A percentile compares a stretch with the other conserved stretches of the same genome.
These are phyloP conservation scores for Pilaira anomala DNA, from an alignment of 192 early-diverging fungal species.

Conservation along the genomic window DNA sequence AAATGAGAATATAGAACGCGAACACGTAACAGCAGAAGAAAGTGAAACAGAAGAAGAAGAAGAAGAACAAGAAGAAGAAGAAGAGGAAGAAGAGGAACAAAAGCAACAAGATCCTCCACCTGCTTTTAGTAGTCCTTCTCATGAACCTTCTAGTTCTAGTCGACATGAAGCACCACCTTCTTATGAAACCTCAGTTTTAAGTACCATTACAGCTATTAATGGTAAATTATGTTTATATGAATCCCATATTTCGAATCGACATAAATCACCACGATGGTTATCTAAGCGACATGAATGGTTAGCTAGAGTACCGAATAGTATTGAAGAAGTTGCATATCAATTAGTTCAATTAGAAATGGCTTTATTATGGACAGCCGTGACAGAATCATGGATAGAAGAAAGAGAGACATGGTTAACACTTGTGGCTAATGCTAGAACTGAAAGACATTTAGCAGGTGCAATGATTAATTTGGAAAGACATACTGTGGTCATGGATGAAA, in stretches of 20 bases:
- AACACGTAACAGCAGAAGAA: not conserved
- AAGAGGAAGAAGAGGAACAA: not conserved
- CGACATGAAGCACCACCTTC: slow-evolving; percentile 26
- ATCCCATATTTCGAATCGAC: slow-evolving; percentile 28
- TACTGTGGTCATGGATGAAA: slow-evolving; percentile 28
- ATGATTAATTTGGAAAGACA: slow-evolving; percentile 35
- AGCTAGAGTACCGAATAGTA: slow-evolving; percentile 16
- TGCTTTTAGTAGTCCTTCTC: slow-evolving; percentile 9
- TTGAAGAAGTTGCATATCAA: slow-evolving; percentile 38
- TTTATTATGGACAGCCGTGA: slow-evolving; percentile 32
- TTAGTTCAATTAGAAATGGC: slow-evolving; percentile 38
- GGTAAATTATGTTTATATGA: slow-evolving; percentile 26
- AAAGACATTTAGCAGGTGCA: slow-evolving; percentile 36
- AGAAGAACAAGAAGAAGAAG: not conserved
- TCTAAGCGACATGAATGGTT: slow-evolving; percentile 26
- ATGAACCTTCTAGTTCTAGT: not conserved
- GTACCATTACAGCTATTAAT: slow-evolving; percentile 22
- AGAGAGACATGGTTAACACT: slow-evolving; percentile 36
- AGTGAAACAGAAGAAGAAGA: not conserved
- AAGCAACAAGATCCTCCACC: slow-evolving; percentile 10
- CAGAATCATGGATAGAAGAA: slow-evolving; percentile 35
- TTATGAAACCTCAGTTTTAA: slow-evolving; percentile 32
- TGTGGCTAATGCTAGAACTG: slow-evolving; percentile 30
- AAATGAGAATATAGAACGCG: not conserved
- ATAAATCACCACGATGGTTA: slow-evolving; percentile 37